A percentile compares a stretch with the other conserved stretches of the same genome.
phyloP scores from a whole-genome alignment of 768 basidiomycete genomes.

The Pulveroboletus sp. region DNA sequence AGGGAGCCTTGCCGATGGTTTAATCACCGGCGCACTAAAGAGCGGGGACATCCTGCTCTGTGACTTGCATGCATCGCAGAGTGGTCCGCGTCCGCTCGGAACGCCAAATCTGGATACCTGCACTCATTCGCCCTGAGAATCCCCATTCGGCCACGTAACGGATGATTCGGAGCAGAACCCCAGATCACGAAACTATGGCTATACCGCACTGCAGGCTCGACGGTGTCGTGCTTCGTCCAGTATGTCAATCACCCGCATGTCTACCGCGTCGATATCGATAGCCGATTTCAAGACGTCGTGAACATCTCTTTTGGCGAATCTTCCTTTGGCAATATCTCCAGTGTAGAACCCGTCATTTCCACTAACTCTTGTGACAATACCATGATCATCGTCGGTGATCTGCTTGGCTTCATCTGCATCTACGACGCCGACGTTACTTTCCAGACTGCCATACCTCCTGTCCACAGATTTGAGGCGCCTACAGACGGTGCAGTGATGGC shows the following conservation, averaged over 20 bases:
- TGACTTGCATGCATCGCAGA: too few relatives aligned
- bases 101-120: too few relatives aligned
- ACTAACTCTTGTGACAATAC: too few relatives aligned
- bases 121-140: constrained; percentile 15
- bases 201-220: constrained; percentile 4
- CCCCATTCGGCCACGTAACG: background rate
- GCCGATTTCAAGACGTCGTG: constrained; percentile 25
- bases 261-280: constrained; percentile 45
- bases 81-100: too few relatives aligned
- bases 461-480: constrained; percentile 58
- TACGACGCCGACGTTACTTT: constrained; percentile 45
- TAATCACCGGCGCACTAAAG: too few relatives aligned
- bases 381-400: constrained; percentile 63
- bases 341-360: too few relatives aligned
- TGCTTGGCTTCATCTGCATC: constrained; percentile 58
- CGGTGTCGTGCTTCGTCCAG: constrained; percentile 41
- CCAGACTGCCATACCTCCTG: constrained; percentile 28
- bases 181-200: constrained; percentile 18
- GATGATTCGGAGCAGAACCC: background rate
- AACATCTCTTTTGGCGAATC: constrained; percentile 48
- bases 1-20: too few relatives aligned
- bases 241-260: constrained; percentile 49
- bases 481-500: constrained; percentile 62
- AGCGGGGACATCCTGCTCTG: too few relatives aligned
- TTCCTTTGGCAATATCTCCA: constrained; percentile 43